Evolutionary conservation across 441 rosid species (phyloP), one percentile per base, ranked within the genome.

Genomic region (Euphorbia schlechtendalii): DNA sequence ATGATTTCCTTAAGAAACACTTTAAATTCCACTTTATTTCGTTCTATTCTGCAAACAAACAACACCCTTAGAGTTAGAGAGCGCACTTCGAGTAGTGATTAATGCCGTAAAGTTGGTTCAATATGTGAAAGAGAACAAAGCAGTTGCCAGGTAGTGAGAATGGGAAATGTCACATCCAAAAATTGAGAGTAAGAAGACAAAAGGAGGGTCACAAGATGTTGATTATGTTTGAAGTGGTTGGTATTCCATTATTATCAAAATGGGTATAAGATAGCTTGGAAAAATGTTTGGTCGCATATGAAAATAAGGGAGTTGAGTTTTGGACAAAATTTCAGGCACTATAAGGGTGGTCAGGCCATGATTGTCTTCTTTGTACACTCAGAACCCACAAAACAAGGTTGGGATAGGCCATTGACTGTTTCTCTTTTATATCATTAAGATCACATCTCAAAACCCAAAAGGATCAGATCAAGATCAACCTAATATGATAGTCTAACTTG

Each of bases 331-430:
- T n/a, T n/a, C n/a, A n/a, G n/a, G n/a, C 34, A 32, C 34, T 32
- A 32, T 32, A 32, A 32, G 34, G 34, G 3, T 3, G 34, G 4
- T 6, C 3, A 71, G 73, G 61, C 69, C 69, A 74, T 76, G 78
- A 58, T 68, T 56, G 66, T 68, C 72, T 73, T 69, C 69, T 80
- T 77, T 82, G 92, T 69, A 75, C 70, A 73, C 70, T 73, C 70
- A 48, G 73, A 66, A 53, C 73, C 83, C 84, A 83, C 76, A 63
- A 69, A 72, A 56, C 56, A 72, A 12, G 81, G 80, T 73, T 74
- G 75, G 76, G 54, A 59, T 56, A 54, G 25, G 73, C 67, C 61
- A 71, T 54, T 75, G 78, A 72, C 40, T 57, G 69, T 32, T 36
- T 41, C 49, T 32, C 63, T 54, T 28, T 25, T 27, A 14, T 20